A percentile compares a stretch with the other conserved stretches of the same genome.
Conservation (phyloP, 352 stramenopile species). For the Globisporangium ultimum region DNA sequence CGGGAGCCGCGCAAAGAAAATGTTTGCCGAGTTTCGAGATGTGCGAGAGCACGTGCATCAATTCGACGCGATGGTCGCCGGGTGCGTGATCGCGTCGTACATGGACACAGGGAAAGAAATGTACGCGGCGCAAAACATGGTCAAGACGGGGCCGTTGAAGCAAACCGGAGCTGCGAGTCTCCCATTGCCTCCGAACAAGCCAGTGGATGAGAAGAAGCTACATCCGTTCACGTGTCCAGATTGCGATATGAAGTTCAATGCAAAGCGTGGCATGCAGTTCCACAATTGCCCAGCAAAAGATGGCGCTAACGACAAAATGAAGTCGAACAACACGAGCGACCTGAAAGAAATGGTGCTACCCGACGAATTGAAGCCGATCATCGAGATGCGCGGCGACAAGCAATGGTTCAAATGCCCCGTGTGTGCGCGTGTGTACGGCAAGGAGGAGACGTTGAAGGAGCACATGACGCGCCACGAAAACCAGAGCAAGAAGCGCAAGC, state of each 20-base stretch:
- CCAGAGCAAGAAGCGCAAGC: conserved; percentile 83
- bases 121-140: conserved; percentile 76
- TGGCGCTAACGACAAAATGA: conserved; percentile 27
- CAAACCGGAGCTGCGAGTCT: conserved; percentile 43
- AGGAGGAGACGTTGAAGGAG: conserved; percentile 62
- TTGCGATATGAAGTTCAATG: conserved; percentile 88
- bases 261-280: conserved; percentile 79
- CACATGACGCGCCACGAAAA: conserved; percentile 85
- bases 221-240: conserved; percentile 76
- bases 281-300: conserved; percentile 73
- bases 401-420: conserved; percentile 86
- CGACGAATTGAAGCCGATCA: conserved; percentile 56
- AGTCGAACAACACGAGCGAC: conserved; percentile 19
- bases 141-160: conserved; percentile 64
- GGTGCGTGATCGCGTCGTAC: conserved; percentile 85
- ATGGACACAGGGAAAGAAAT: conserved; percentile 87
- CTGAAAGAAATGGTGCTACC: conserved; percentile 71
- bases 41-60: conserved; percentile 95
- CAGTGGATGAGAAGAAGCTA: conserved; percentile 85
- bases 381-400: conserved; percentile 78
- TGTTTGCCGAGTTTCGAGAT: conserved; percentile 96
- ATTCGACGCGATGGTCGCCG: conserved; percentile 90
- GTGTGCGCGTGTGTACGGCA: conserved; percentile 75
- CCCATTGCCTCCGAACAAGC: conserved; percentile 63
- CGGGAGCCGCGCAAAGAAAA: conserved; percentile 92